phyloP scores from a whole-genome alignment of 1,139 yeast species.

The Kodamaea arcana region DNA sequence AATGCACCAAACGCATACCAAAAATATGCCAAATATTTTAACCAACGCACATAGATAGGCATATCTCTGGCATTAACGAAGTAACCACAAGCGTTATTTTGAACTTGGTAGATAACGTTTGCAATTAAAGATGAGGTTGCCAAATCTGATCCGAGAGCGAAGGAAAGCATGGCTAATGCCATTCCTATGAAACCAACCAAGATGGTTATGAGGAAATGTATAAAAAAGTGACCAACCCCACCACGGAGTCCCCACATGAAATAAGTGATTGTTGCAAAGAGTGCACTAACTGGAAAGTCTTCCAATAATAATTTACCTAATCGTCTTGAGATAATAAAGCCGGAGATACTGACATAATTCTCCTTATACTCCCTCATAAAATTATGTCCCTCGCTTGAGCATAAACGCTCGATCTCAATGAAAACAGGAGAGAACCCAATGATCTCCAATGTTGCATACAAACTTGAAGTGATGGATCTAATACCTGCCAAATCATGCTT shows the following conservation, averaged over 20 bases:
- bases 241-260: slow-evolving; percentile 24
- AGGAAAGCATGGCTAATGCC: slow-evolving; percentile 20
- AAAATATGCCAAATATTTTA: slow-evolving; percentile 21
- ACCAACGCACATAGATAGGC: slow-evolving; percentile 26
- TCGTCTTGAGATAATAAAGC: slow-evolving; percentile 19
- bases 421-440: slow-evolving; percentile 24
- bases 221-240: slow-evolving; percentile 17
- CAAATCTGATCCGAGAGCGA: slow-evolving; percentile 17
- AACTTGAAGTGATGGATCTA: slow-evolving; percentile 17
- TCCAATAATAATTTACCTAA: slow-evolving; percentile 19
- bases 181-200: slow-evolving; percentile 18
- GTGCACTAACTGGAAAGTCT: slow-evolving; percentile 18
- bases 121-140: slow-evolving; percentile 16
- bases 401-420: slow-evolving; percentile 20
- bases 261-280: slow-evolving; percentile 19
- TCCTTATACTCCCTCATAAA: slow-evolving; percentile 22
- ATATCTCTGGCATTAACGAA: slow-evolving; percentile 22
- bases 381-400: slow-evolving; percentile 19
- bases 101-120: slow-evolving; percentile 21
- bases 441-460: slow-evolving; percentile 20
- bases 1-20: slow-evolving; percentile 26
- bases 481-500: slow-evolving; percentile 18
- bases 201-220: slow-evolving; percentile 16
- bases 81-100: slow-evolving; percentile 24
- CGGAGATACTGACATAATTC: slow-evolving; percentile 18